Base-by-base conservation (phyloP, 2,329 filamentous ascomycete species). In the Tolypocladium capitatum region DNA sequence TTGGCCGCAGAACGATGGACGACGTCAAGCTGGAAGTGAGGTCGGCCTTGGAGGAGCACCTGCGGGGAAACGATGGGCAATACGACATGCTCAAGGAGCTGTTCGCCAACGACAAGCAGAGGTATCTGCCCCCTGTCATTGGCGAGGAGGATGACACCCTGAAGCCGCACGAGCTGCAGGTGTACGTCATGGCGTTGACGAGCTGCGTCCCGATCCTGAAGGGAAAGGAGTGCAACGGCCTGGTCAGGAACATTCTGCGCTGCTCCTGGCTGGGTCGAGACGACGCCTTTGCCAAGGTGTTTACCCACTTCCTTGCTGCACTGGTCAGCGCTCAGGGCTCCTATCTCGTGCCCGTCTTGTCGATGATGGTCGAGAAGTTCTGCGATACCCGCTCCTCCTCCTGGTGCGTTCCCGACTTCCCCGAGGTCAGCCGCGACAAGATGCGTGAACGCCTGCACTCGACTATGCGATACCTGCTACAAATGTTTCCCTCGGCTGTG, bases 321-420 rank as follows among this genome's bases (percentile, higher is more conserved):
- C 69, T 98, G 42, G 80, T 89, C 46, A 94, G 86, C 51, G 84
- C 89, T 0, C 87, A 96, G 58, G 83, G 86, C 41, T 81, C 79
- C 14, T 94, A 87, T 64, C 76, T 94, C 32, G 75, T 74, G 21
- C 73, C 79, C 20, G 81, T 94, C 35, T 74, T 96, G 49, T 75
- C 80, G 49, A 91, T 88, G 79, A 75, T 97, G 50, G 82, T 94
- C 48, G 77, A 81, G 51, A 83, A 88, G 61, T 86, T 98, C 59
- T 74, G 77, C 49, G 76, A 70, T 45, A 69, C 67, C 33, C 66
- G 67, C 45, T 57, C 68, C 18, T 68, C 70, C 2, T 60, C 70
- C 24, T 76, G 71, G 68, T 61, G 56, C 33, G 70, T 75, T 0
- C 63, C 71, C 48, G 72, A 75, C 49, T 67, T 83, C 69, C 54